Percentiles rank a stretch among this genome's conserved stretches.
Evolutionary conservation across 768 basidiomycete species (phyloP).

Genomic region (Nevesoporus exiguus): DNA sequence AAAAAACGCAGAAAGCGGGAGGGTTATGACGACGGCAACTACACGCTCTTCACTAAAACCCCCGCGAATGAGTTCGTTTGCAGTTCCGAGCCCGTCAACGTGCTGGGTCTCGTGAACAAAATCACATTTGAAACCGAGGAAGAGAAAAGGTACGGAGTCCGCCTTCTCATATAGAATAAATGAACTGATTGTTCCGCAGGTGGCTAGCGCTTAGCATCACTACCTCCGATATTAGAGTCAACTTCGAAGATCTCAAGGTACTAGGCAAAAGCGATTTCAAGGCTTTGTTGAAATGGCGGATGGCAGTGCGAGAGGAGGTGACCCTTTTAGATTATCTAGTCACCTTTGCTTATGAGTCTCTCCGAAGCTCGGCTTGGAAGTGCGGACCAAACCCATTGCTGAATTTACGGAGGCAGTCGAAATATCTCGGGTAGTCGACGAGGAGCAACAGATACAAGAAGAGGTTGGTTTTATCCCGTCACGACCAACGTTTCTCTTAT

Average conservation of each 20-base stretch:
- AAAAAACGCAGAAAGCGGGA: constrained; percentile 92
- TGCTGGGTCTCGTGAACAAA: constrained; percentile 76
- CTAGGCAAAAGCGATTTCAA: constrained; percentile 99
- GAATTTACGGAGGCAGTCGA: constrained; percentile 74
- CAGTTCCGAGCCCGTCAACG: constrained; percentile 65
- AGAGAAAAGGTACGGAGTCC: constrained; percentile 65
- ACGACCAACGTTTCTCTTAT: neutral
- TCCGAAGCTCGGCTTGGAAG: constrained; percentile 75
- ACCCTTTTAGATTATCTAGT: neutral
- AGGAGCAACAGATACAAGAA: constrained; percentile 84
- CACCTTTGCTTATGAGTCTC: constrained; percentile 3
- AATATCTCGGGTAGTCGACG: constrained; percentile 67
- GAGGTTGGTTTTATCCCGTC: constrained; percentile 52
- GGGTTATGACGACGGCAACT: constrained; percentile 93
- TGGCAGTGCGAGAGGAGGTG: constrained; percentile 85
- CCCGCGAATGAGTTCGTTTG: constrained; percentile 70
- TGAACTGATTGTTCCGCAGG: constrained; percentile 34
- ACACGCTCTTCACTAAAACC: constrained; percentile 78
- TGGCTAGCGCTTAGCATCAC: constrained; percentile 75
- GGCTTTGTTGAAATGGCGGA: constrained; percentile 84
- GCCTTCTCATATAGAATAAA: neutral
- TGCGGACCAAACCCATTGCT: constrained; percentile 67
- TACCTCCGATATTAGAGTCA: constrained; percentile 74
- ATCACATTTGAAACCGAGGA: constrained; percentile 78
- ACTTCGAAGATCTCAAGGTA: constrained; percentile 91